Base-by-base conservation (phyloP, 805 yeast genomes). In the Ascoidea tarda region DNA sequence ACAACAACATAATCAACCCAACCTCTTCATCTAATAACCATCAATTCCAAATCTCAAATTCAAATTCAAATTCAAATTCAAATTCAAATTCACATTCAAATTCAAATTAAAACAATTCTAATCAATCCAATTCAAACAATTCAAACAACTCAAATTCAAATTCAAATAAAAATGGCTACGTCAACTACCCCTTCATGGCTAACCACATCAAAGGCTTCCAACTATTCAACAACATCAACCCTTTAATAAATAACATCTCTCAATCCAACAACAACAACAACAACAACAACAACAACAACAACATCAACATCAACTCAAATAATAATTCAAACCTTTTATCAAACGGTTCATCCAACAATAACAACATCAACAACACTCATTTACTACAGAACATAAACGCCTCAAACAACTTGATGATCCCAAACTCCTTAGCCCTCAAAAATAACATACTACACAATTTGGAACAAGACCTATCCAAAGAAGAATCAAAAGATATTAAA, bases 401-500 rank as follows among this genome's bases (percentile, higher is more conserved):
- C 46, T 48, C 8, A 10, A 38, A 38, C 4, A 38, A 38, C 14
- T 10, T 38, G 8, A 38, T 38, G 8, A 38, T 38, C 14, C 8
- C 8, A 10, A 38, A 38, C 14, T 10, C 8, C 14, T 2, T 8
- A 38, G 14, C 14, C 4, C 14, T 38, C 8, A 38, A 38, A 10
- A 38, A 38, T 38, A 38, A 38, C 14, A 14, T 8, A 38, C 8
- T 38, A 14, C 8, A 38, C 14, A 14, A 14, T 21, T 47, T 52
- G 53, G 66, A 64, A 44, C 76, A 77, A 60, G 93, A 85, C 66
- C 73, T 90, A 58, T 82, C 95, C n/a, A 76, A 76, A 55, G 98
- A 91, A 64, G 96, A 89, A 57, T 81, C 95, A 51, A 87, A 84
- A 62, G 95, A 91, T 64, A 82, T 90, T 59, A 93, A 93, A 67